phyloP scores from a whole-genome alignment of 2,329 filamentous ascomycete genomes.

The Fusarium protoensiforme region DNA sequence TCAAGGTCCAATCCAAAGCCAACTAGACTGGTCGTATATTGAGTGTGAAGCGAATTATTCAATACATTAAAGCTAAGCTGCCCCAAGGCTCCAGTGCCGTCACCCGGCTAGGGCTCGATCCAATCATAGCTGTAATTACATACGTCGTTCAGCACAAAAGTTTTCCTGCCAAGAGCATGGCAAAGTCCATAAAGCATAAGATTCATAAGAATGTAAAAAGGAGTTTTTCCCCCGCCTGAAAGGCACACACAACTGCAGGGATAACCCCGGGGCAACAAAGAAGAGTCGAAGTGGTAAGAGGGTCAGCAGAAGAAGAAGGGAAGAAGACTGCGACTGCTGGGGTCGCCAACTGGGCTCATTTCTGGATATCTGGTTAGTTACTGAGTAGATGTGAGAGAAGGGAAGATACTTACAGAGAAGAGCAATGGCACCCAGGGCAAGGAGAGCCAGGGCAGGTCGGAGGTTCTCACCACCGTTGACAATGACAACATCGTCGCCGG shows the following conservation, averaged over 20 bases:
- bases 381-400: accelerated
- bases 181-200: slow-evolving; percentile 27
- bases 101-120: slow-evolving; percentile 19
- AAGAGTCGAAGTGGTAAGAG: slow-evolving; percentile 5
- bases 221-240: slow-evolving; percentile 1
- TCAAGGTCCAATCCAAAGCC: background rate
- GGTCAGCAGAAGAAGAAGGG: slow-evolving; percentile 15
- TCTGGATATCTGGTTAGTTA: slow-evolving; percentile 4
- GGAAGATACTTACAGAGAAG: slow-evolving; percentile 23
- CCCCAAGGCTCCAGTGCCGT: background rate
- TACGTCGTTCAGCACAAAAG: slow-evolving; percentile 24
- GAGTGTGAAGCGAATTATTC: slow-evolving; percentile 20
- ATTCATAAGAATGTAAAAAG: slow-evolving; percentile 10
- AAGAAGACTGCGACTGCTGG: background rate
- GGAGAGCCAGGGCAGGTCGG: slow-evolving; percentile 28
- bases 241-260: slow-evolving; percentile 26
- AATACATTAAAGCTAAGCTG: slow-evolving; percentile 10
- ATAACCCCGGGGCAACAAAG: slow-evolving; percentile 17
- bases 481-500: slow-evolving; percentile 26
- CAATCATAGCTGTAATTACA: slow-evolving; percentile 28
- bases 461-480: slow-evolving; percentile 24
- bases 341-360: background rate
- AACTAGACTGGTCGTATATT: slow-evolving; percentile 9
- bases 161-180: slow-evolving; percentile 8
- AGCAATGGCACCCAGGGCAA: slow-evolving; percentile 25